Percentiles rank a stretch among this genome's conserved stretches.
These are phyloP conservation scores for Digitaria exilis DNA, from an alignment of 202 grass and related monocot genomes.

Conservation along the genomic window DNA sequence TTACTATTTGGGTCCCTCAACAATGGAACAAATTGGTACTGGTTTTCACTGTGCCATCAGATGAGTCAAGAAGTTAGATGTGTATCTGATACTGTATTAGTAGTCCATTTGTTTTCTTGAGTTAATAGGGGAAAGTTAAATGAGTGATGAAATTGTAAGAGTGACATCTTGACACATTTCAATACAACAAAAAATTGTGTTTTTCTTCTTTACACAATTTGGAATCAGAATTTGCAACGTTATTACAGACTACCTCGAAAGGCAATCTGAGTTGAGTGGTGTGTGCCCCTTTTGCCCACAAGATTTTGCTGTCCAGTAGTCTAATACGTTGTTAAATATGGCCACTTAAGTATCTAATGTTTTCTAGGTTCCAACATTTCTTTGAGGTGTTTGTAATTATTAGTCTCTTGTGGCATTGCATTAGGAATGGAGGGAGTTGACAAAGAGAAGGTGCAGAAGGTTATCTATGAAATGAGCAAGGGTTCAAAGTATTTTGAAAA, in stretches of 20 bases:
- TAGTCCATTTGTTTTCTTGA: neutral
- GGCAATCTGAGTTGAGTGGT: neutral
- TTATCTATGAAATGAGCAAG: slow-evolving; percentile 93
- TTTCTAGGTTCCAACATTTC: neutral
- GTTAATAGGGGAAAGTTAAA: neutral
- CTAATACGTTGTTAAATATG: neutral
- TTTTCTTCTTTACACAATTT: neutral
- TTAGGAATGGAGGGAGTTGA: slow-evolving; percentile 98
- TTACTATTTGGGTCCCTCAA: neutral
- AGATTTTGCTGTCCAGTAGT: neutral
- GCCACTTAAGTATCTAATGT: neutral
- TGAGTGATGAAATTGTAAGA: neutral
- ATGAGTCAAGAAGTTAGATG: neutral
- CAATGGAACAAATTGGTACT: neutral
- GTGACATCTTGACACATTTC: neutral
- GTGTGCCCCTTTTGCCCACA: neutral
- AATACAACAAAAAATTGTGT: neutral
- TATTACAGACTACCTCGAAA: neutral
- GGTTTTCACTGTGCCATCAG: neutral
- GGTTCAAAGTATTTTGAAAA: slow-evolving; percentile 97
- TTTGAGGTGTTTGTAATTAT: neutral
- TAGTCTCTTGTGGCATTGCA: slow-evolving; percentile 30
- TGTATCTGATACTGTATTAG: neutral
- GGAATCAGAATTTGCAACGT: neutral
- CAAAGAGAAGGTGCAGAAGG: slow-evolving; percentile 85